Evolutionary conservation across 1,139 yeast species (phyloP).

Genomic region (Suhomyces bolitotheri): DNA sequence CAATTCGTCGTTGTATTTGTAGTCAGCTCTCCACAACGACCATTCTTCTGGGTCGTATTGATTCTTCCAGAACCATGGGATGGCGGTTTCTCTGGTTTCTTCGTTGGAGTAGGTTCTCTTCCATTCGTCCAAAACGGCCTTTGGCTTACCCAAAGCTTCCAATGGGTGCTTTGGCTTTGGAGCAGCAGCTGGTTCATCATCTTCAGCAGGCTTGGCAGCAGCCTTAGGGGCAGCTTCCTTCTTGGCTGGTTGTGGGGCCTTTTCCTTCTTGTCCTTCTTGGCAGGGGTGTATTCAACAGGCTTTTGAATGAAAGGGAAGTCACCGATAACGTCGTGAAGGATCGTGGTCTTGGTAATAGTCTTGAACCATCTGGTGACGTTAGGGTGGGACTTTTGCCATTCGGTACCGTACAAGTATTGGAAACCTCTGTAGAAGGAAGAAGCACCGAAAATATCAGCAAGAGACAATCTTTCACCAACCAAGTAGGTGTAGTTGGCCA

Average conservation of each 20-base stretch:
- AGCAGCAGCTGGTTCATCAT: constrained; percentile 39
- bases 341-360: constrained; percentile 63
- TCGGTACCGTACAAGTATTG: constrained; percentile 66
- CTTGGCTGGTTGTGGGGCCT: constrained; percentile 61
- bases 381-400: constrained; percentile 78
- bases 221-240: constrained; percentile 51
- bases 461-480: constrained; percentile 87
- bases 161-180: constrained; percentile 91
- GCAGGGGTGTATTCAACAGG: constrained; percentile 73
- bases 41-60: constrained; percentile 90
- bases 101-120: constrained; percentile 96
- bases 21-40: constrained; percentile 94
- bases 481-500: constrained; percentile 76
- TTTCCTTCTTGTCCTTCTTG: constrained; percentile 69
- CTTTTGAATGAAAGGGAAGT: constrained; percentile 61
- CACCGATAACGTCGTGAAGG: constrained; percentile 43
- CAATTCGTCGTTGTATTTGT: constrained; percentile 97
- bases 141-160: constrained; percentile 76
- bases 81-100: constrained; percentile 91
- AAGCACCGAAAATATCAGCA: constrained; percentile 77
- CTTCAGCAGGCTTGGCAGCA: constrained; percentile 39
- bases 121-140: constrained; percentile 85
- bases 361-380: constrained; percentile 81
- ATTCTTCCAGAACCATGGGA: constrained; percentile 97
- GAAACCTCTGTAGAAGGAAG: constrained; percentile 65